A percentile compares a stretch with the other conserved stretches of the same genome.
These are phyloP conservation scores for Nannizzia gypsea DNA, from an alignment of 2,329 filamentous ascomycete species.

Conservation along the genomic window DNA sequence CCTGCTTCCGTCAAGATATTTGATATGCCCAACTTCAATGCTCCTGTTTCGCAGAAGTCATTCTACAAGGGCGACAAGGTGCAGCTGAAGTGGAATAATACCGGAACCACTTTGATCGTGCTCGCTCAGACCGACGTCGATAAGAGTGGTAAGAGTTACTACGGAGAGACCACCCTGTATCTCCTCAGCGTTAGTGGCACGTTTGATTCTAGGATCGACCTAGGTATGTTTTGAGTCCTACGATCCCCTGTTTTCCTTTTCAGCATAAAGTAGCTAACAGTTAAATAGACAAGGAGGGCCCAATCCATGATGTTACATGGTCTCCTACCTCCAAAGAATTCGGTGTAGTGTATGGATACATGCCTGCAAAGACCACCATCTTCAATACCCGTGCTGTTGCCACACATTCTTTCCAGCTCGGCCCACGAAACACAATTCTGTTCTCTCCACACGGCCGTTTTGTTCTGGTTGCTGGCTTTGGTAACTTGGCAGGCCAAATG, in stretches of 20 bases:
- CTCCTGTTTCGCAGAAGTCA: conserved; percentile 86
- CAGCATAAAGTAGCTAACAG: conserved; percentile 9
- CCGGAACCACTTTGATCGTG: conserved; percentile 83
- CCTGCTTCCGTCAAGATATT: conserved; percentile 90
- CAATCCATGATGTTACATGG: conserved; percentile 97
- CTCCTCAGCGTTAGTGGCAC: conserved; percentile 81
- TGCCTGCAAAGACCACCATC: conserved; percentile 98
- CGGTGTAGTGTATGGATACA: conserved; percentile 92
- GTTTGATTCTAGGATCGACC: conserved; percentile 80
- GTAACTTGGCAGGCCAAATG: conserved; percentile 93
- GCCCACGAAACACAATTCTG: conserved; percentile 82
- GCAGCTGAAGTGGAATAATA: conserved; percentile 92
- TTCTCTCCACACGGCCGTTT: conserved; percentile 93
- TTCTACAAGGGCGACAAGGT: conserved; percentile 99
- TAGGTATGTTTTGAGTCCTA: conserved; percentile 41
- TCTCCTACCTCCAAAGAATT: conserved; percentile 97
- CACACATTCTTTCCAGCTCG: conserved; percentile 74
- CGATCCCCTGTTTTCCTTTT: background rate
- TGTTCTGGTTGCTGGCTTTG: conserved; percentile 87
- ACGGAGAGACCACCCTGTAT: conserved; percentile 95
- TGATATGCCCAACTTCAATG: conserved; percentile 75
- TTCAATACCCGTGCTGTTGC: conserved; percentile 82
- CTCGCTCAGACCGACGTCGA: conserved; percentile 96
- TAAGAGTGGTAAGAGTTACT: conserved; percentile 98
- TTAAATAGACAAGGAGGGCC: conserved; percentile 74